Base-by-base conservation (phyloP, 805 yeast species). In the Ogataea minuta region DNA sequence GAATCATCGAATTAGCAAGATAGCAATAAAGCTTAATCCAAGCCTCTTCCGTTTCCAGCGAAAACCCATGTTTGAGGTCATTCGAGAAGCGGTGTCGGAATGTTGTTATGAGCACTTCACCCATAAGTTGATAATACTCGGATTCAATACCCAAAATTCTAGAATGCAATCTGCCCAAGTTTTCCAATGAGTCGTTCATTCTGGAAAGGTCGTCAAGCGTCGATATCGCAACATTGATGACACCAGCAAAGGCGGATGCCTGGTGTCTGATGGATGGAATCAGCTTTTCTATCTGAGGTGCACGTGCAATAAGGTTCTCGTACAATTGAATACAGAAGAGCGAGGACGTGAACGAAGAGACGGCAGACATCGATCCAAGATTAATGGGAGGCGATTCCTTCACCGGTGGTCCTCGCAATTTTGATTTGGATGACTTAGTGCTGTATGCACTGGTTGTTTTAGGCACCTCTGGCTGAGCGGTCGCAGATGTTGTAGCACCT, bases 181-280 rank as follows among this genome's bases (percentile, higher is more conserved):
- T 73, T 30, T 65, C 66, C 34, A 87, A 62, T 40, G 79, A 80
- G 17, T 72, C 81, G 51, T 82, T 81, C 49, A 85, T 62, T 6
- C 62, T 59, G 3, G 70, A 54, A 36, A 85, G 65, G 47, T 79
- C 71, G 38, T 83, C 89, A 36, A 86, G 64, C 48, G 77, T 78
- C 20, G 72, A 62, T 43, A 86, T 76, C 2, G 90, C 84, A 29
- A 78, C 70, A 20, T 84, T 74, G 50, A 87, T 59, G 13, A 86
- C 86, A 4, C 90, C 89, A 0, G 91, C 88, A 66, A 86, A 81
- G 6, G 90, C 75, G 11, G 78, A 75, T 1, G 93, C 88, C 62
- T 87, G 95, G 56, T 84, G 89, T 46, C 74, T 74, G 47, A 85
- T 77, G 5, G 85, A 77, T 0, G 95, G 95, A 57, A 83, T 84